Evolutionary conservation across 148 eudicot genomes (phyloP).

Genomic region (Polygonum aviculare): DNA sequence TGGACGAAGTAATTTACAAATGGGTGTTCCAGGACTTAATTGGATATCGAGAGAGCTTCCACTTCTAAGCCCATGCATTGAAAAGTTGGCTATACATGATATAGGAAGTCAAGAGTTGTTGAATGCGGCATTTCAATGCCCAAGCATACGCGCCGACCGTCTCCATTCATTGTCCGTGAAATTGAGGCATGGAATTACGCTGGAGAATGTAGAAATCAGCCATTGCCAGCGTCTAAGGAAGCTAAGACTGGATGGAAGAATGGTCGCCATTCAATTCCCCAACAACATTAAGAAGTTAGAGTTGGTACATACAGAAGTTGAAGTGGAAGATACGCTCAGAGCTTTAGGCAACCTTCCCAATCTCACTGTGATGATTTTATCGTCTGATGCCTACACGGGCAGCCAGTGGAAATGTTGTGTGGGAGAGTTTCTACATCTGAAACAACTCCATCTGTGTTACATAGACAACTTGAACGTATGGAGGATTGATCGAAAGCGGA

Average conservation of each 20-base stretch:
- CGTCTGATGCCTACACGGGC: too few relatives aligned
- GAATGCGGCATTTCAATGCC: too few relatives aligned
- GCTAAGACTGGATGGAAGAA: constrained; percentile 14
- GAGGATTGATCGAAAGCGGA: constrained; percentile 17
- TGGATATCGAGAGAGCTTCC: constrained; percentile 22
- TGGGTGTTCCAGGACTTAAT: constrained; percentile 14
- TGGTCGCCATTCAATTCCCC: constrained; percentile 11
- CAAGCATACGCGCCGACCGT: too few relatives aligned
- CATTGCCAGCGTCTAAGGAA: neutral
- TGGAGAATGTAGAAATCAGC: neutral
- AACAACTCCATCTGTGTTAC: constrained; percentile 12
- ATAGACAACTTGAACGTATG: constrained; percentile 12
- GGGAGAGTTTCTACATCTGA: constrained; percentile 13
- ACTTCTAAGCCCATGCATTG: too few relatives aligned
- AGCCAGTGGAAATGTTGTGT: too few relatives aligned
- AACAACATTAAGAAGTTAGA: constrained; percentile 15
- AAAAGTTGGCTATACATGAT: too few relatives aligned
- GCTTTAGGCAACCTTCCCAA: constrained; percentile 13
- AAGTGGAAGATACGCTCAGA: neutral
- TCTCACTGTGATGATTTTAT: constrained; percentile 8
- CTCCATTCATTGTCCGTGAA: too few relatives aligned
- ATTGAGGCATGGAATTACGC: too few relatives aligned
- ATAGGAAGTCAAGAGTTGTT: too few relatives aligned
- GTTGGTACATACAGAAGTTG: constrained; percentile 12
- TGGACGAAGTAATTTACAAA: neutral